Evolutionary conservation across 148 eudicot genomes (phyloP), one percentile per base, ranked within the genome.

Genomic region (Silene conica): DNA sequence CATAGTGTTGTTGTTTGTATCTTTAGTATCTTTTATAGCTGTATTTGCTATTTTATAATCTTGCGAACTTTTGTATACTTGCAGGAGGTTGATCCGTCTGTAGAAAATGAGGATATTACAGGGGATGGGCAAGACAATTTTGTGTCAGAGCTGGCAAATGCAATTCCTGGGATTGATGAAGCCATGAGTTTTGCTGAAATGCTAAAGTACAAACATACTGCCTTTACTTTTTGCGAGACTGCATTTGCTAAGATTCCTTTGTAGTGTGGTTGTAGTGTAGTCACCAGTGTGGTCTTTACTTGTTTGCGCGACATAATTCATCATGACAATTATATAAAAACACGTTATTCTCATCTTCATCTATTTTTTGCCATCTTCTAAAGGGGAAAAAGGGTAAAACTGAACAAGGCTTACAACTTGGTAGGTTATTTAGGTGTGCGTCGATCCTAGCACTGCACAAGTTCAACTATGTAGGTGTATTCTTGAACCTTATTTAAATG

Each of bases 151-250:
- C 79, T 95, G 62, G 92, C 98, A 54, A 95, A 95, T 88, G 89
- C 98, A 57, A 95, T 95, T 76, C 98, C 98, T 56, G 98, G 98
- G 69, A 95, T 95, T 58, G 98, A 95, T 78, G 98, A 95, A 85
- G 98, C 98, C 78, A 95, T 95, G 98, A 95, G 98, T 82, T 95
- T 95, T 80, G 98, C 98, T 0, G 98, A 95, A 85, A 95, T 95
- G 98, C 85, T 95, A 43, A 95, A 95, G 97, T 95, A 84, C n/a
- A 87, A 96, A 56, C 8, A 6, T 38, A 38, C 9, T 38, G 43
- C 43, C 23, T 38, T 38, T 38, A 38, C 43, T 6, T 38, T 6
- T 38, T 38, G 43, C 8, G 8, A 38, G 9, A 26, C 41, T 78
- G 25, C 56, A 16, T 13, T 25, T 1, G 7, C 6, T 38, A 61